Evolutionary conservation across 2,329 filamentous ascomycete species (phyloP), one percentile per base, ranked within the genome.

Genomic region (Aotearoamyces nothofagi): DNA sequence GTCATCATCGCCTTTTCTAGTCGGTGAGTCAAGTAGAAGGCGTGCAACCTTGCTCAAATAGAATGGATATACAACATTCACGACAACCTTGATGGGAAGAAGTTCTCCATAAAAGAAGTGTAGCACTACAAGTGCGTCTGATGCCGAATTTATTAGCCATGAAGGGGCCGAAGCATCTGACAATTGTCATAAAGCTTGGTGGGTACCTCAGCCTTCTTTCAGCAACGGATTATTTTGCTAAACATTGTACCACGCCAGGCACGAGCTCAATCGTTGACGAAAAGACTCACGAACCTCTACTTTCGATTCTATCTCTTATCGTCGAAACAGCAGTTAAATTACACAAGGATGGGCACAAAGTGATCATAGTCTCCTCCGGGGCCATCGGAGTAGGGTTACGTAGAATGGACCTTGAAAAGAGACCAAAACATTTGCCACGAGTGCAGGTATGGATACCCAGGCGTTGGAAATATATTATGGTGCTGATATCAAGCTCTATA

Each of bases 241-340:
- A n/a, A n/a, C n/a, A n/a, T n/a, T n/a, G n/a, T n/a, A n/a, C n/a
- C n/a, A n/a, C n/a, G n/a, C n/a, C n/a, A 98, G 90, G 90, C 45
- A 96, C 90, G 26, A 94, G 84, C 54, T 96, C 90, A n/a, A 96
- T 98, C 42, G 86, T 98, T 39, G 83, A 96, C 56, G 90, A 98
- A 53, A 79, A 76, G 50, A 92, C 82, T 13, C 90, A 93, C 56
- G 82, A 94, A 49, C 90, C 90, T 3, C 69, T 94, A 19, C 67
- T 98, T 22, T 90, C 86, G 4, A 92, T 84, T 42, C 62, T 98
- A 32, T 86, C 80, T 35, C 63, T 87, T 35, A 94, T 98, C 40
- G 90, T 96, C 39, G 84, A 96, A 57, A 96, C 90, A 12, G 84
- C 83, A 9, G 78, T 87, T 30, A 80, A 75, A 47, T 64, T 98